phyloP scores from a whole-genome alignment of 1,139 yeast species.

The Yamadazyma atlantica region DNA sequence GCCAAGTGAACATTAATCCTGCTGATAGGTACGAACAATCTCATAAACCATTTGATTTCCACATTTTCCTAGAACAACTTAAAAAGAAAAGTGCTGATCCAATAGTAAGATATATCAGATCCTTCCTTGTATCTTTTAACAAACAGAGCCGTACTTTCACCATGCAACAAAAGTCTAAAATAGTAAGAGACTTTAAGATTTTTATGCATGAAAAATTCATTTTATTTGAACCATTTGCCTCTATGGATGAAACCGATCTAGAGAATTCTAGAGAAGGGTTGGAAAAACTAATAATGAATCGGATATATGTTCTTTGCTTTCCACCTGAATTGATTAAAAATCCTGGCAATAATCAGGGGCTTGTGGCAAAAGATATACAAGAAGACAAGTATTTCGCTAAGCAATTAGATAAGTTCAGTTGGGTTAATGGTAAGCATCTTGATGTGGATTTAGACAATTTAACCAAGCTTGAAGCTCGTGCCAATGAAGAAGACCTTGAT shows the following conservation, averaged over 20 bases:
- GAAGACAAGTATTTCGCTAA: constrained; percentile 57
- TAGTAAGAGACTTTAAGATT: constrained; percentile 68
- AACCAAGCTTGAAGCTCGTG: constrained; percentile 16
- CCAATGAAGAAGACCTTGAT: constrained; percentile 34
- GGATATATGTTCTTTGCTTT: constrained; percentile 75
- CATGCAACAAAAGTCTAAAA: constrained; percentile 72
- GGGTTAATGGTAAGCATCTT: constrained; percentile 78
- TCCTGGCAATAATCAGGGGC: constrained; percentile 24
- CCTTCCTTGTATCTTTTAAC: constrained; percentile 72
- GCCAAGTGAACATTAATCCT: constrained; percentile 16
- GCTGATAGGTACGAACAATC: constrained; percentile 31
- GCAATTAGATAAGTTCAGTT: constrained; percentile 65
- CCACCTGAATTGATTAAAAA: constrained; percentile 65
- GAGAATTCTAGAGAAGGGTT: constrained; percentile 86
- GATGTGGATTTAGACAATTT: constrained; percentile 59
- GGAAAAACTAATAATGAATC: constrained; percentile 88
- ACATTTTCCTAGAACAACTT: constrained; percentile 69
- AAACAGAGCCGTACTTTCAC: constrained; percentile 64
- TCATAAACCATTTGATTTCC: constrained; percentile 74
- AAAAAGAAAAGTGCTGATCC: constrained; percentile 84
- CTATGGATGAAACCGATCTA: constrained; percentile 56
- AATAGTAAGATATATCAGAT: constrained; percentile 78
- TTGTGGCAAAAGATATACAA: constrained; percentile 49
- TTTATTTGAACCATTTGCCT: constrained; percentile 70
- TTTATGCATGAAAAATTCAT: constrained; percentile 70